Evolutionary conservation across 2,329 filamentous ascomycete genomes (phyloP).

Genomic region (Calonectria hawksworthii): DNA sequence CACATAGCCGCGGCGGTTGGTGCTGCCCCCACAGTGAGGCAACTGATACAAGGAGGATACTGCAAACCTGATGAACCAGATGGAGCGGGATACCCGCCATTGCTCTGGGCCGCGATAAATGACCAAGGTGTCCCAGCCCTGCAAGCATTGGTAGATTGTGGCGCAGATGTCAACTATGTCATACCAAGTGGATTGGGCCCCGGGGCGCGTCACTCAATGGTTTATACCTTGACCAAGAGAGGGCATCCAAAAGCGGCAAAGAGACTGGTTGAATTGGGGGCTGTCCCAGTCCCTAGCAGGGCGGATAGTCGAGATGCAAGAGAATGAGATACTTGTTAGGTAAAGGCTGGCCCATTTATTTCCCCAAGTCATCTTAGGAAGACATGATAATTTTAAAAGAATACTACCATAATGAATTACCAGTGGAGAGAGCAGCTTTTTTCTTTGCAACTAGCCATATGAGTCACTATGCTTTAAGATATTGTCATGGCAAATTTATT

Average conservation of each 20-base stretch:
- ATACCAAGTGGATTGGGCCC: slow-evolving; percentile 22
- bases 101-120: slow-evolving; percentile 30
- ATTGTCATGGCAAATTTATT: too few species aligned
- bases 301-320: background rate
- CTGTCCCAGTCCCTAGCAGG: background rate
- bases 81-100: slow-evolving; percentile 25
- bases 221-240: background rate
- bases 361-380: background rate
- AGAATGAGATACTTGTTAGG: background rate
- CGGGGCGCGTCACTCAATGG: slow-evolving; percentile 13
- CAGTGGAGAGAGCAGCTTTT: background rate
- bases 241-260: slow-evolving; percentile 17
- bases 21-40: slow-evolving; percentile 11
- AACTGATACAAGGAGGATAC: slow-evolving; percentile 23
- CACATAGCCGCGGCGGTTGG: slow-evolving; percentile 28
- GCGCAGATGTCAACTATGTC: slow-evolving; percentile 23
- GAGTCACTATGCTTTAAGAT: too few species aligned
- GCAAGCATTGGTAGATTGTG: slow-evolving; percentile 26
- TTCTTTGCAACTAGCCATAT: background rate
- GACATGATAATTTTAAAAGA: background rate
- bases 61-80: slow-evolving; percentile 29
- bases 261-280: slow-evolving; percentile 12
- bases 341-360: background rate
- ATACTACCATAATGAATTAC: background rate
- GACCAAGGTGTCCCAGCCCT: slow-evolving; percentile 8